A percentile compares a stretch with the other conserved stretches of the same genome.
Evolutionary conservation across 352 stramenopile species (phyloP).

Genomic region (Aphanomyces euteiches): DNA sequence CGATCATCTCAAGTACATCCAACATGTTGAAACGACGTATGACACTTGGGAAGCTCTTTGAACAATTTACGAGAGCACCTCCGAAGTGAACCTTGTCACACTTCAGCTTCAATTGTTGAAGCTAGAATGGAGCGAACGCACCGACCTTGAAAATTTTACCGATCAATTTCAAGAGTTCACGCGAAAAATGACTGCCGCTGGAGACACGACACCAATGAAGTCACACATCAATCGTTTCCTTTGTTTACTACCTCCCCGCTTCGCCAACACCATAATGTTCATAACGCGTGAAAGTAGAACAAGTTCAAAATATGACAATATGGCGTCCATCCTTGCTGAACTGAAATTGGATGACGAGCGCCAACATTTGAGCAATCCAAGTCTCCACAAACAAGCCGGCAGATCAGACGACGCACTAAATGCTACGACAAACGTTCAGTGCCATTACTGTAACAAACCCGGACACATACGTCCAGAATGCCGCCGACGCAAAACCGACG

Average conservation of each 20-base stretch:
- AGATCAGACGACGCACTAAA: not conserved
- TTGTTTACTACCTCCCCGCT: not conserved
- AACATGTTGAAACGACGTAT: not conserved
- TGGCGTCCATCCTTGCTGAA: not conserved
- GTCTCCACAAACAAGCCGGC: not conserved
- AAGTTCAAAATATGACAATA: not conserved
- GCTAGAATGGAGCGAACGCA: not conserved
- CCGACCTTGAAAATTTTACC: not conserved
- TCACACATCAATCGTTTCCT: not conserved
- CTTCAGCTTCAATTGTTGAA: not conserved
- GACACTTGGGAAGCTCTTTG: not conserved
- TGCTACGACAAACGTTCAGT: not conserved
- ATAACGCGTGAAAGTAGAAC: not conserved
- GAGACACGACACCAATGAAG: not conserved
- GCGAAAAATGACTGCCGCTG: not conserved
- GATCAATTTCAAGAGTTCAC: conserved; percentile 5
- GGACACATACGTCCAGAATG: not conserved
- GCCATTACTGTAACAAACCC: not conserved
- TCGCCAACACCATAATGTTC: not conserved
- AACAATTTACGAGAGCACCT: not conserved
- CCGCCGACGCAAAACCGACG: not conserved
- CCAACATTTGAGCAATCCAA: not conserved
- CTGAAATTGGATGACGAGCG: not conserved
- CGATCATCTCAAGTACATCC: not conserved
- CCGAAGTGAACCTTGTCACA: not conserved